Base-by-base conservation (phyloP, 139 green algal species). In the Gonium pectorale region DNA sequence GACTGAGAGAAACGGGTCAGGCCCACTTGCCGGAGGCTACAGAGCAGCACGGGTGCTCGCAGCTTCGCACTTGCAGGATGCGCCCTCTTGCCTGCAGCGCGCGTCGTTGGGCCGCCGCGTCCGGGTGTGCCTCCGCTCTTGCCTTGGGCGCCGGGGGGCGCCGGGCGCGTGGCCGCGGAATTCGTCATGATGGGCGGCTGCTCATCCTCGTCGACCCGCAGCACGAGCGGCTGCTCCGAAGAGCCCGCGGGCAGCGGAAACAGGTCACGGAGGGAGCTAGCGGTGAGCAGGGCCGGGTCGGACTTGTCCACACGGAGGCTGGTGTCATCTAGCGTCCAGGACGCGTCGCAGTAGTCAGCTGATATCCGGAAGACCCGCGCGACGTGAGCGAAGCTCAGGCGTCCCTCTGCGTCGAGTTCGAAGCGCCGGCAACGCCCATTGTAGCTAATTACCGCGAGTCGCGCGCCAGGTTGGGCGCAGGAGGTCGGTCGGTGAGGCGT, bases 271-370 rank as follows among this genome's bases (percentile, higher is more conserved):
- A 81, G 51, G 9, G 52, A 22, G 35, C 35, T 54, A 35, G 29
- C 9, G 1, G 72, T 54, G 13, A 68, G 35, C 51, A 67, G 49
- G 2, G 51, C 71, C 5, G 33, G 3, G 37, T 80, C 71, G 22
- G 35, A 67, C 6, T 80, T 66, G 51, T 80, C 72, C 27, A 80
- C 2, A 7, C 51, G n/a, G 4, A 67, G 26, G 2, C 31, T 67
- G 33, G 72, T 80, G 46, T 80, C 72, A 31, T 80, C 72, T 1
- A 80, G 72, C 2, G 72, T 80, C 72, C 72, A 80, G 2, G n/a
- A n/a, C n/a, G 54, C 54, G 52, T 80, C 72, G 27, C 35, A 54
- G 22, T 49, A 52, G 52, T 56, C 35, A 5, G 52, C 19, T 3
- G 40, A 54, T 19, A 56, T 56, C 43, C 68, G 68, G 54, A 81